phyloP scores from a whole-genome alignment of 2,329 filamentous ascomycete genomes.

The Diaporthe longicolla region DNA sequence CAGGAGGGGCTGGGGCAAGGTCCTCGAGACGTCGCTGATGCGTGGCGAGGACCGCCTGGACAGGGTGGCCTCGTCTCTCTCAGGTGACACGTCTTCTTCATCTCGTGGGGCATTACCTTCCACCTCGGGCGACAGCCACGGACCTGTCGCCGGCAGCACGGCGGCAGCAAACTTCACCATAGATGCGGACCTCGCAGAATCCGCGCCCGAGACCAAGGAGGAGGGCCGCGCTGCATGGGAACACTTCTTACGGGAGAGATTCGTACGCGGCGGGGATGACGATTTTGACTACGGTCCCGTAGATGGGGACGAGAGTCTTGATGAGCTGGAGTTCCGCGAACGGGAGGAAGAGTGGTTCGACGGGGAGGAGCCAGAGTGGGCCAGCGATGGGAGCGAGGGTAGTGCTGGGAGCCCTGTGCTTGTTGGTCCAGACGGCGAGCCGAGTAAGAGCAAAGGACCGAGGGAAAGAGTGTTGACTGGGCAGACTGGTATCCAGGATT shows the following conservation, averaged over 20 bases:
- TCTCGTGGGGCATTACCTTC: neutral
- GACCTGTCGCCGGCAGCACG: neutral
- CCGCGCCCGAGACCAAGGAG: slow-evolving; percentile 69
- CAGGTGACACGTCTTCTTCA: slow-evolving; percentile 45
- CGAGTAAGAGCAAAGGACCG: slow-evolving; percentile 46
- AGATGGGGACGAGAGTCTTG: slow-evolving; percentile 80
- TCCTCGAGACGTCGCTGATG: slow-evolving; percentile 82
- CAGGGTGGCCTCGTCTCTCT: slow-evolving; percentile 57
- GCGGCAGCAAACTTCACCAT: slow-evolving; percentile 52
- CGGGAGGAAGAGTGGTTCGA: slow-evolving; percentile 85
- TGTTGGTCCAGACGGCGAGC: slow-evolving; percentile 40
- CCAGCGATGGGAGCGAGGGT: slow-evolving; percentile 56
- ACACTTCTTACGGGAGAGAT: slow-evolving; percentile 79
- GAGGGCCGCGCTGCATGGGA: slow-evolving; percentile 79
- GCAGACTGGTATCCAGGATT: slow-evolving; percentile 82
- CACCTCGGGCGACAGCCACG: neutral
- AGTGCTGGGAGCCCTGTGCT: slow-evolving; percentile 48
- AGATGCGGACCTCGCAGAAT: slow-evolving; percentile 61
- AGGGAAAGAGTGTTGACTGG: slow-evolving; percentile 56
- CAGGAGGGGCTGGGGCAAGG: slow-evolving; percentile 82
- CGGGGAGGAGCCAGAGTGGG: slow-evolving; percentile 80
- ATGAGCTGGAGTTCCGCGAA: slow-evolving; percentile 72
- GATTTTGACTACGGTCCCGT: slow-evolving; percentile 84
- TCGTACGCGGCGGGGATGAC: slow-evolving; percentile 79
- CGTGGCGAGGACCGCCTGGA: slow-evolving; percentile 83